Conservation (phyloP, 306 rosid species). For the Abrus pulchellus region DNA sequence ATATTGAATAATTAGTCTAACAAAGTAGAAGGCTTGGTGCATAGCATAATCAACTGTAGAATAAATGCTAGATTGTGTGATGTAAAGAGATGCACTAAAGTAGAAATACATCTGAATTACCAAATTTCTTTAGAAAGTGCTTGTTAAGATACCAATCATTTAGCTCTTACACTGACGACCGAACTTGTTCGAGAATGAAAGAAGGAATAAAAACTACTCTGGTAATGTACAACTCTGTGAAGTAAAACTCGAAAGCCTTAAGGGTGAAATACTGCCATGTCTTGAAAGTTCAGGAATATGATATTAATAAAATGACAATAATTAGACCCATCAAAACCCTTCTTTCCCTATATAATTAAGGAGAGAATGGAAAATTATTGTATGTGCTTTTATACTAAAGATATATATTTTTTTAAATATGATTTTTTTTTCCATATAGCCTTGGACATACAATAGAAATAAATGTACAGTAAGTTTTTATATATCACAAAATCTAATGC, state of each 20-base stretch:
- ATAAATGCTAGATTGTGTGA: slow-evolving; percentile 18
- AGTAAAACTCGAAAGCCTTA: background rate
- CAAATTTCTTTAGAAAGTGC: background rate
- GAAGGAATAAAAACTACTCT: background rate
- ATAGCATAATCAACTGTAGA: background rate
- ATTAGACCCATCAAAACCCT: background rate
- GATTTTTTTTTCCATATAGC: no score
- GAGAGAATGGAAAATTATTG: background rate
- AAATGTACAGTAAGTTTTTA: no score
- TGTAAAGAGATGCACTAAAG: background rate
- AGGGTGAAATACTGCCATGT: background rate
- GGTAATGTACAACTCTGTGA: background rate
- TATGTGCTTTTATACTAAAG: background rate
- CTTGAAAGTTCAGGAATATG: background rate
- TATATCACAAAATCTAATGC: no score
- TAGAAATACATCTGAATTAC: background rate
- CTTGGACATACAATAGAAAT: no score
- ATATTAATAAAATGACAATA: background rate
- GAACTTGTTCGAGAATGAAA: background rate
- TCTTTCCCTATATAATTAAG: background rate
- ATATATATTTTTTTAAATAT: no score
- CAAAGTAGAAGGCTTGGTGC: slow-evolving; percentile 1
- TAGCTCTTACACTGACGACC: background rate
- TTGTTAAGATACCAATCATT: background rate
- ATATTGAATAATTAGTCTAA: slow-evolving; percentile 20